phyloP scores from a whole-genome alignment of 495 filamentous ascomycete species.

The Penicillium subrubescens region DNA sequence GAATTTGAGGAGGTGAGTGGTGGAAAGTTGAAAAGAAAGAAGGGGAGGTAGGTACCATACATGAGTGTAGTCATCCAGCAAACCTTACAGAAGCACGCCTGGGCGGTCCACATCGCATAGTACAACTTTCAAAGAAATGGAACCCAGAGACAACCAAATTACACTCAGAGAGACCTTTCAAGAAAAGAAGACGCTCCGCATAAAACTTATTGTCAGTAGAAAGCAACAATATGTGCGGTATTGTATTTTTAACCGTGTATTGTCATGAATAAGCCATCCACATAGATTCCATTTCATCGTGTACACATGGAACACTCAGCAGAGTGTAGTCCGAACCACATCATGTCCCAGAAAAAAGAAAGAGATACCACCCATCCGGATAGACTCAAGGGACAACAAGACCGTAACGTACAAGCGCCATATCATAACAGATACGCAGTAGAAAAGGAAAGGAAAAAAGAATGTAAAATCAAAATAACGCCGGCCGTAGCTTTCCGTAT shows the following conservation, averaged over 20 bases:
- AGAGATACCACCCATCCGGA: not conserved
- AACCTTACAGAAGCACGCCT: too few species aligned
- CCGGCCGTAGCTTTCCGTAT: slow-evolving; percentile 20
- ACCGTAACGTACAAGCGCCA: slow-evolving; percentile 8
- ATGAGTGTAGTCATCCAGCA: too few species aligned
- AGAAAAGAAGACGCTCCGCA: too few species aligned
- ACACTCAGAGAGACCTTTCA: too few species aligned
- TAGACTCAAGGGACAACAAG: not conserved
- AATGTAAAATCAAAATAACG: slow-evolving; percentile 7
- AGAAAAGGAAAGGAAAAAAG: not conserved
- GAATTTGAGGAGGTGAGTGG: too few species aligned
- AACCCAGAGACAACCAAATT: too few species aligned
- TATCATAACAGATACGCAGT: not conserved
- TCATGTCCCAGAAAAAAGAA: not conserved
- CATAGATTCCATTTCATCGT: not conserved
- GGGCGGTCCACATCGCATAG: too few species aligned
- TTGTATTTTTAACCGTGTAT: not conserved
- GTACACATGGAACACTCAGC: slow-evolving; percentile 2
- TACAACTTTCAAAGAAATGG: too few species aligned
- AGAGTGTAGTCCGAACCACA: slow-evolving; percentile 2
- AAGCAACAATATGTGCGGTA: not conserved
- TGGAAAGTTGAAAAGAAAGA: too few species aligned
- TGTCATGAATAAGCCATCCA: not conserved
- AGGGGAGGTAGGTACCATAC: too few species aligned
- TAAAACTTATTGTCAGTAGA: too few species aligned